These are phyloP conservation scores for Penicillium janthinellum DNA, from an alignment of 2,329 filamentous ascomycete species.

Conservation along the genomic window DNA sequence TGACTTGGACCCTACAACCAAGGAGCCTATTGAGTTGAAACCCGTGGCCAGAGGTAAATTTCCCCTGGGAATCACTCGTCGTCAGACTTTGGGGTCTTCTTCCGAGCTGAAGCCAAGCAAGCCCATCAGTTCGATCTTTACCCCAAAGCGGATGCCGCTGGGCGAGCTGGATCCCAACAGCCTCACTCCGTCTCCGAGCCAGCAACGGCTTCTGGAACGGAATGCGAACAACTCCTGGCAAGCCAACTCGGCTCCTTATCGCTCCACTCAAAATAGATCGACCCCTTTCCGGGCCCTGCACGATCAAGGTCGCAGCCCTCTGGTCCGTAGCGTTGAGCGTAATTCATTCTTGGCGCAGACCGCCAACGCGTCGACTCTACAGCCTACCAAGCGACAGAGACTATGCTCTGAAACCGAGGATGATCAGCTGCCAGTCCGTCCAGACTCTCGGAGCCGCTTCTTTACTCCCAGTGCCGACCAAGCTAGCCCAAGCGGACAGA, in stretches of 20 bases:
- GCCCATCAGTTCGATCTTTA: conserved; percentile 67
- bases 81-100: conserved; percentile 45
- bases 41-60: conserved; percentile 35
- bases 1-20: conserved; percentile 87
- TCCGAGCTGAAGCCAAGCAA: conserved; percentile 61
- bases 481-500: conserved; percentile 44
- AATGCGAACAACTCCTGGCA: conserved; percentile 59
- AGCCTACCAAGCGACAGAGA: conserved; percentile 54
- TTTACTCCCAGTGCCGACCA: conserved; percentile 42
- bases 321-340: conserved; percentile 44
- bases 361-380: conserved; percentile 45
- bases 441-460: conserved; percentile 50
- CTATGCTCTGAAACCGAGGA: conserved; percentile 53
- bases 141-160: conserved; percentile 62
- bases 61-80: conserved; percentile 39
- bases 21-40: conserved; percentile 58
- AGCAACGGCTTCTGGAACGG: conserved; percentile 59
- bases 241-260: conserved; percentile 51
- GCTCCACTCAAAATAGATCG: conserved; percentile 37
- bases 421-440: conserved; percentile 34
- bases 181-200: conserved; percentile 67
- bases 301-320: conserved; percentile 42
- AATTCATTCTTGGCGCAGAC: conserved; percentile 44
- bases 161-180: conserved; percentile 69
- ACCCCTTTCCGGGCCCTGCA: conserved; percentile 41